Percentiles rank a stretch among this genome's conserved stretches.
phyloP scores from a whole-genome alignment of 2,329 filamentous ascomycete genomes.

The Pseudogymnoascus sp. region DNA sequence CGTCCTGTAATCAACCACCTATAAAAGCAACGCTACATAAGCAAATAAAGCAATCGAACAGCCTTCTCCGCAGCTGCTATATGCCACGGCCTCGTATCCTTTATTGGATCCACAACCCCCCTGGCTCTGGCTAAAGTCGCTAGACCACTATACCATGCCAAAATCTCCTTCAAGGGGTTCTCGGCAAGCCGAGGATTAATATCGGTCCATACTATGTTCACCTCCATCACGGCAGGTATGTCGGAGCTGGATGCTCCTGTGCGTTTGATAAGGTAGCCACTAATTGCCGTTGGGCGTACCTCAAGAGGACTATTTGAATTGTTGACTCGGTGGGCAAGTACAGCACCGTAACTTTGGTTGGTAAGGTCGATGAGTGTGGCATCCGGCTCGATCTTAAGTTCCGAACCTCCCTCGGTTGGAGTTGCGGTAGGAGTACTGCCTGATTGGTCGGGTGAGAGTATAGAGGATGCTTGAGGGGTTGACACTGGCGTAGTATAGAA shows the following conservation, averaged over 20 bases:
- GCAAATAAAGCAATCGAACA: constrained; percentile 53
- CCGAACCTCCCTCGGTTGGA: constrained; percentile 30
- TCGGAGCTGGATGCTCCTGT: constrained; percentile 49
- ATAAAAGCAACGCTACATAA: constrained; percentile 43
- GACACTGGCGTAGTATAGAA: constrained; percentile 58
- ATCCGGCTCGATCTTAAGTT: constrained; percentile 51
- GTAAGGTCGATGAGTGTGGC: constrained; percentile 62
- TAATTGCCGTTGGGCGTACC: constrained; percentile 49
- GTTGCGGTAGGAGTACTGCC: constrained; percentile 34
- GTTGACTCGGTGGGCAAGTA: constrained; percentile 58
- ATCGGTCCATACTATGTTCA: constrained; percentile 51
- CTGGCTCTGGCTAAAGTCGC: constrained; percentile 61
- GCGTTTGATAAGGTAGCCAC: constrained; percentile 59
- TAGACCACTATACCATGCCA: constrained; percentile 60
- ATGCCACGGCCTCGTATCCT: constrained; percentile 68
- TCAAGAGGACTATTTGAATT: constrained; percentile 49
- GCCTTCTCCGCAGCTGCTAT: constrained; percentile 63
- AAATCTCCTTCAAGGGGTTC: constrained; percentile 53
- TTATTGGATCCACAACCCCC: constrained; percentile 50
- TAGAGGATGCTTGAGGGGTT: constrained; percentile 51
- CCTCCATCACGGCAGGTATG: constrained; percentile 52
- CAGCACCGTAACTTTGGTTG: constrained; percentile 68
- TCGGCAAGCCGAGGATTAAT: constrained; percentile 22
- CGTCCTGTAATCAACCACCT: background rate
- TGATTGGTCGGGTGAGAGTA: constrained; percentile 52